These are phyloP conservation scores for Diaporthe capsici DNA, from an alignment of 2,329 filamentous ascomycete species.

Conservation along the genomic window DNA sequence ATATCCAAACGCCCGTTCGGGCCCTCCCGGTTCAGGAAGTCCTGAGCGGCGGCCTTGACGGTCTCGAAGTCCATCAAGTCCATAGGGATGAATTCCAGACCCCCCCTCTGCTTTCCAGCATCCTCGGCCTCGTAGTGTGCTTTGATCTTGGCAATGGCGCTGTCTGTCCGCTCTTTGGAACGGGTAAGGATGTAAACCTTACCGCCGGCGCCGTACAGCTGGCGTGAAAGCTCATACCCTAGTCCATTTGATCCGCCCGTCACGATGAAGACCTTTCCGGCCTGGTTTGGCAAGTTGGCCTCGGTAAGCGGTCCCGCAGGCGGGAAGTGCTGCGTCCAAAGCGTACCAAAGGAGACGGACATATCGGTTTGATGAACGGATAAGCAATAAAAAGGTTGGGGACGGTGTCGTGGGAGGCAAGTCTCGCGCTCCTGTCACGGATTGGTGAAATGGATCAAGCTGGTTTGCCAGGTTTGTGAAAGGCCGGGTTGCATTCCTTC, in stretches of 20 bases:
- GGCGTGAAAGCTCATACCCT: conserved; percentile 62
- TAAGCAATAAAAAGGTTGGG: not conserved
- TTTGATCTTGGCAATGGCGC: conserved; percentile 44
- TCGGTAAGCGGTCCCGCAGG: conserved; percentile 42
- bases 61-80: conserved; percentile 44
- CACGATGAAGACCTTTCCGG: conserved; percentile 56
- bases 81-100: conserved; percentile 43
- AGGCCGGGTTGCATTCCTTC: not conserved
- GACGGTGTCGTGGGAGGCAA: not conserved
- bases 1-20: conserved; percentile 42
- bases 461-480: not conserved
- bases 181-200: conserved; percentile 66
- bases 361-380: not conserved
- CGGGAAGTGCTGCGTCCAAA: conserved; percentile 45
- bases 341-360: conserved; percentile 35
- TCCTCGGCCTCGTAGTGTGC: conserved; percentile 37
- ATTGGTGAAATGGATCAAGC: not conserved
- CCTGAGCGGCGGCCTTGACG: conserved; percentile 40
- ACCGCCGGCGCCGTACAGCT: conserved; percentile 64
- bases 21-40: conserved; percentile 41
- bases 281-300: conserved; percentile 42
- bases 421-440: not conserved
- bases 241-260: conserved; percentile 55
- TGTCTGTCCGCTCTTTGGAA: conserved; percentile 43
- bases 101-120: conserved; percentile 30